phyloP scores from a whole-genome alignment of 1,139 yeast genomes.

The Meyerozyma athensensis region DNA sequence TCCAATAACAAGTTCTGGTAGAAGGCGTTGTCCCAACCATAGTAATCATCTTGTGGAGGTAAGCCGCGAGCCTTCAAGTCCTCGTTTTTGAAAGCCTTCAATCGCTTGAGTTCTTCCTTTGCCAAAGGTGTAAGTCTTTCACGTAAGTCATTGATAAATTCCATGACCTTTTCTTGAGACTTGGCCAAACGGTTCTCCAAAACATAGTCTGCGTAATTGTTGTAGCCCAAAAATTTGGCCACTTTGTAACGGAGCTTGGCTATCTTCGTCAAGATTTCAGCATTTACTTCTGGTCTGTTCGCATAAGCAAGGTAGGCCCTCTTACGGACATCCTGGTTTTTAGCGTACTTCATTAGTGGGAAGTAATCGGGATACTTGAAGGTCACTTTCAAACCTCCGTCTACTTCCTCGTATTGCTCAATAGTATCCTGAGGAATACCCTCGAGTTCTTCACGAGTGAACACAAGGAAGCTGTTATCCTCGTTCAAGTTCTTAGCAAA shows the following conservation, averaged over 20 bases:
- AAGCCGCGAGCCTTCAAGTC: constrained; percentile 45
- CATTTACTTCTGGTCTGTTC: constrained; percentile 61
- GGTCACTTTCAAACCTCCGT: constrained; percentile 51
- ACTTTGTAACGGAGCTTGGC: constrained; percentile 56
- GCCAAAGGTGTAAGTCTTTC: constrained; percentile 57
- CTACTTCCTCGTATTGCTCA: constrained; percentile 49
- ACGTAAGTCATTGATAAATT: constrained; percentile 59
- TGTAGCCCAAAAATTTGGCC: constrained; percentile 62
- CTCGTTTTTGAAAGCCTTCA: constrained; percentile 50
- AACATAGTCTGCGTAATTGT: constrained; percentile 61
- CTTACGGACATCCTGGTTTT: constrained; percentile 59
- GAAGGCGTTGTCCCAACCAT: constrained; percentile 71
- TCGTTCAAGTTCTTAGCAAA: constrained; percentile 68
- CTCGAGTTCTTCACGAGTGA: constrained; percentile 58
- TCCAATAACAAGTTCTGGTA: constrained; percentile 64
- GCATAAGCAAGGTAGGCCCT: constrained; percentile 62
- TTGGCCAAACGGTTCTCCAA: constrained; percentile 82
- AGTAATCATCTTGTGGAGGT: constrained; percentile 39
- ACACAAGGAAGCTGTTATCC: constrained; percentile 56
- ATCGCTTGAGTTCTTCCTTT: constrained; percentile 42
- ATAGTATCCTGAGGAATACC: constrained; percentile 70
- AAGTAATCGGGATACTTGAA: constrained; percentile 76
- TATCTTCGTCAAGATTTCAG: constrained; percentile 52
- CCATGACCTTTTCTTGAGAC: constrained; percentile 50
- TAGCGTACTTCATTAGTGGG: constrained; percentile 72